Conservation (phyloP, 495 filamentous ascomycete species). For the Pseudomonodictys pantanalensis region DNA sequence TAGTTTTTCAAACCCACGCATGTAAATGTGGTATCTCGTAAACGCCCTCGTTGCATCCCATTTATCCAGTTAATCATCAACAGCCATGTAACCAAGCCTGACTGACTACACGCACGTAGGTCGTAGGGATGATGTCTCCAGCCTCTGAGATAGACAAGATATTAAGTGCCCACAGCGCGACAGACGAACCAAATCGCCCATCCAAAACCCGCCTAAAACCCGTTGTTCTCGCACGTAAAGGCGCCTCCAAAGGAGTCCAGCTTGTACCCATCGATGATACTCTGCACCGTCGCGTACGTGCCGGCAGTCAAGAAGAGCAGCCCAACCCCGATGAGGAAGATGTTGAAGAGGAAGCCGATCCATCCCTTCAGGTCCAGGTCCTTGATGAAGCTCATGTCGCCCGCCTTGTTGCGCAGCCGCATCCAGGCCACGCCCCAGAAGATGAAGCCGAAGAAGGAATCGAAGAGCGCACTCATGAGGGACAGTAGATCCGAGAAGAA, state of each 20-base stretch:
- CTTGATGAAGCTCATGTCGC: slow-evolving; percentile 59
- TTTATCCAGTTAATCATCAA: no score
- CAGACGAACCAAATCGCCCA: neutral
- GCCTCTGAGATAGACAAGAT: no score
- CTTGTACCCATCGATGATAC: slow-evolving; percentile 41
- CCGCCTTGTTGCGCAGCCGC: slow-evolving; percentile 70
- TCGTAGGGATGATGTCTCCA: no score
- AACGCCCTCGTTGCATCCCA: no score
- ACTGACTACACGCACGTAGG: no score
- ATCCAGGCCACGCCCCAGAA: slow-evolving; percentile 91
- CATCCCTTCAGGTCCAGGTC: slow-evolving; percentile 60
- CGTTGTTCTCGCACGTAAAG: slow-evolving; percentile 40
- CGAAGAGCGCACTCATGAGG: slow-evolving; percentile 86
- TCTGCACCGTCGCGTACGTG: slow-evolving; percentile 65
- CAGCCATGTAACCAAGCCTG: no score
- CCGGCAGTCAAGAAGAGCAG: slow-evolving; percentile 72
- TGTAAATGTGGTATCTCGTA: no score
- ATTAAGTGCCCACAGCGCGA: no score
- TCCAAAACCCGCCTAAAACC: slow-evolving; percentile 21
- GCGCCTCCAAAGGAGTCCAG: slow-evolving; percentile 40
- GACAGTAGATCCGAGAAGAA: slow-evolving; percentile 83
- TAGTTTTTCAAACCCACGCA: no score
- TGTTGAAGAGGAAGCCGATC: slow-evolving; percentile 61
- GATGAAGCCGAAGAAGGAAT: slow-evolving; percentile 91
- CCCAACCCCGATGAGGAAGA: slow-evolving; percentile 66